Evolutionary conservation across 768 basidiomycete genomes (phyloP), one percentile per base, ranked within the genome.

Genomic region (Tulasnella sp.): DNA sequence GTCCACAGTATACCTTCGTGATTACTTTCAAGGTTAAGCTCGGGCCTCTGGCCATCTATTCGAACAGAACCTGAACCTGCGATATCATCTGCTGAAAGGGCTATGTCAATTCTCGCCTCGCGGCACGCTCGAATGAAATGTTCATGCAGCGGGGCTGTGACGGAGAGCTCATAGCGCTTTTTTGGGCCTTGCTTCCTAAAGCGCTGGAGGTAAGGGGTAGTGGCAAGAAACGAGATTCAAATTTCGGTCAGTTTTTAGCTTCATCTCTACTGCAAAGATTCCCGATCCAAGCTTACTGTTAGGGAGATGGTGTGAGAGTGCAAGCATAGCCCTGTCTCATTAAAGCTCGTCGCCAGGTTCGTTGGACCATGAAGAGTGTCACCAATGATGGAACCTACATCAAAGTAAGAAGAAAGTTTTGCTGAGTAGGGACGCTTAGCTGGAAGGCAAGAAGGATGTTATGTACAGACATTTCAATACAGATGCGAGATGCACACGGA

Each of bases 131-230:
- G 10, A 43, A 27, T n/a, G 45, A 56, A 56, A 25, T 17, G 4
- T 2, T 38, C 19, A n/a, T 38, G 54, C 15, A 56, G 42, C 19
- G 54, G 34, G 5, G 54, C 54, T 15, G 45, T 30, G 8, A 56
- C 44, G 15, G 43, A 45, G 21, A 56, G 54, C 4, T 44, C 19
- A 27, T 43, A 56, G 7, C 45, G n/a, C 24, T 46, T 56, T 25
- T 56, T 56, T 4, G 43, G 54, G 12, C 54, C 54, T 24, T 56
- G 38, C 30, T 56, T 56, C 42, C 44, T 56, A 12, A 43, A 56
- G 29, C 54, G 19, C 46, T 48, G 5, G 34, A 38, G 15, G 15
- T 38, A 38, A 38, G 34, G n/a, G n/a, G n/a, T n/a, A n/a, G n/a
- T n/a, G n/a, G n/a, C n/a, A n/a, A n/a, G n/a, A n/a, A n/a, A n/a